Base-by-base conservation (phyloP, 2,329 filamentous ascomycete species). In the Xylaria digitata region DNA sequence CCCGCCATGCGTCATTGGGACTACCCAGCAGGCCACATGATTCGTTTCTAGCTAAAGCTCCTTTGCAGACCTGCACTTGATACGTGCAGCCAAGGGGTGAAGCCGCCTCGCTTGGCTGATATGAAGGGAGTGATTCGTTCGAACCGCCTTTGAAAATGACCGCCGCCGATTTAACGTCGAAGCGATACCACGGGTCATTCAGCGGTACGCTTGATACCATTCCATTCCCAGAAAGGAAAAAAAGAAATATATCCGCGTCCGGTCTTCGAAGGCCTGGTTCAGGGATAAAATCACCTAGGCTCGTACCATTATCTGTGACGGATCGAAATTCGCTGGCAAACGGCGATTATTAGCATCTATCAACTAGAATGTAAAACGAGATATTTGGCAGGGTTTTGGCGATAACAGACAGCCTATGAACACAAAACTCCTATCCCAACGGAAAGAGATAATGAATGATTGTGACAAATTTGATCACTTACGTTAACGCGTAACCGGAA, bases 31-130 rank as follows among this genome's bases (percentile, higher is more conserved):
- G 61, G 1, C 45, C 48, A 23, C 61, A 64, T 19, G 30, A 34
- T 11, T 43, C 17, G 6, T n/a, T 21, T 0, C 26, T 45, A 0
- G 30, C 30, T 2, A 13, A 19, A 53, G 17, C 2, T 19, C 49
- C 49, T 21, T 53, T 53, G 54, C 58, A 66, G 26, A 62, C 26
- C 55, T 66, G 64, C 2, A 52, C 11, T 42, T 63, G 64, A 11
- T 59, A 49, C 1, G 32, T 23, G 32, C 64, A 66, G 34, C 46
- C 64, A 5, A 66, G 53, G 2, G 64, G 64, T 7, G 64, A 66
- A 19, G 64, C 64, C 53, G 49, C 59, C 6, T 53, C 37, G 2
- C 6, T 17, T 9, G 43, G 34, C 7, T 9, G 30, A 21, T 60
- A 60, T 7, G 30, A 3, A 17, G 11, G 4, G 17, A 7, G 2